phyloP scores from a whole-genome alignment of 805 yeast genomes.

The Ogataea wickerhamii region DNA sequence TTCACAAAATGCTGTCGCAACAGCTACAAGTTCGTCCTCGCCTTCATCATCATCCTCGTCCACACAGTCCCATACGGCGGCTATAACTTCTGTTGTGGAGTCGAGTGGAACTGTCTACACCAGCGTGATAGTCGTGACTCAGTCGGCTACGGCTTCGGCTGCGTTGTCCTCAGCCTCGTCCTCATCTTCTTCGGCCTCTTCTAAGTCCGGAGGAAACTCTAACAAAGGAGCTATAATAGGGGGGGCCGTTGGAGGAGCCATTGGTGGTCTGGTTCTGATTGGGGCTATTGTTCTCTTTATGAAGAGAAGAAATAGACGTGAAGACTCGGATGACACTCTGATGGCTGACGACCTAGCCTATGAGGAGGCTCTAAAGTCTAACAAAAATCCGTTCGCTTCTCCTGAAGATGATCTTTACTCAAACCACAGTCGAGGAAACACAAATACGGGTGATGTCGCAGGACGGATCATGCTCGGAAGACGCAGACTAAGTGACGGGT shows the following conservation, averaged over 20 bases:
- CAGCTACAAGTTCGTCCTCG: slow-evolving; percentile 2
- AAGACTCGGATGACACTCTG: slow-evolving; percentile 35
- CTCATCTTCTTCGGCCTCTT: slow-evolving; percentile 18
- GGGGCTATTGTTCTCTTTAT: slow-evolving; percentile 31
- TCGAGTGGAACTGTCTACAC: slow-evolving; percentile 25
- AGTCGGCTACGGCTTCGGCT: slow-evolving; percentile 14
- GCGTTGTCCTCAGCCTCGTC: slow-evolving; percentile 24
- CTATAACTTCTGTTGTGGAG: slow-evolving; percentile 17
- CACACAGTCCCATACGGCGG: slow-evolving; percentile 13
- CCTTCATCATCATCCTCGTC: slow-evolving; percentile 18
- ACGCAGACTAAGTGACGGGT: slow-evolving; percentile 80
- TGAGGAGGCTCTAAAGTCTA: slow-evolving; percentile 54
- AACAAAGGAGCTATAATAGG: slow-evolving; percentile 35
- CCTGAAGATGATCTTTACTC: slow-evolving; percentile 42
- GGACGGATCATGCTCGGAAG: slow-evolving; percentile 72
- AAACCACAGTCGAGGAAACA: slow-evolving; percentile 17
- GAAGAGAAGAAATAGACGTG: slow-evolving; percentile 33
- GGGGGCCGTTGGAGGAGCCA: slow-evolving; percentile 36
- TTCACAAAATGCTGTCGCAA: slow-evolving; percentile 3
- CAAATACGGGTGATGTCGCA: slow-evolving; percentile 12
- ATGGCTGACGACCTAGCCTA: slow-evolving; percentile 54
- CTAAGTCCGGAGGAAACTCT: slow-evolving; percentile 15
- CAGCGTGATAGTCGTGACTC: slow-evolving; percentile 28
- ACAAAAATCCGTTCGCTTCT: slow-evolving; percentile 58
- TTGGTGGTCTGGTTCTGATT: slow-evolving; percentile 27